Base-by-base conservation (phyloP, 202 grass and related monocot genomes). In the Setaria italica region DNA sequence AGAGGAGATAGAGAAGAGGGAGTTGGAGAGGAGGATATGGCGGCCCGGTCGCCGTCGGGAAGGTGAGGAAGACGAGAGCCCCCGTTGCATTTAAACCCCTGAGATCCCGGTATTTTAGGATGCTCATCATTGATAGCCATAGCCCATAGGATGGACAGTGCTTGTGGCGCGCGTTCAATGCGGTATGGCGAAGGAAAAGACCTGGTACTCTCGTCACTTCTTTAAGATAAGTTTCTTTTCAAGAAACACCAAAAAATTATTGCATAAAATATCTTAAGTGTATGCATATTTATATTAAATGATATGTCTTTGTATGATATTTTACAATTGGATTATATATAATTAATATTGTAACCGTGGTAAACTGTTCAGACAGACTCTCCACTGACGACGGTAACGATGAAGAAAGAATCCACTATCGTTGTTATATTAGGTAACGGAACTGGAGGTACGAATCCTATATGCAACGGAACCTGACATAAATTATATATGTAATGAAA, bases 11-110 rank as follows among this genome's bases (percentile, higher is more conserved):
- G 57, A 7, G 78, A 70, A 14, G 70, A 77, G 34, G 67, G 21
- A 77, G 62, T 42, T 59, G 77, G 12, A 37, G 47, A 80, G 87
- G 67, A 67, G 84, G 67, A 77, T 85, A 80, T 74, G 90, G 83
- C 79, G 80, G 90, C 90, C 68, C 68, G 33, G 83, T 92, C 90
- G 87, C 87, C 86, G 87, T 88, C 86, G 83, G 87, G 82, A 76
- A 64, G 87, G 81, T 91, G 85, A 82, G 81, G 87, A 78, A 78
- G 56, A 42, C 32, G 80, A 72, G 79, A 63, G 70, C 65, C 32
- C 29, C 2, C n/a, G 32, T 85, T 91, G 41, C 85, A 88, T 82
- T 85, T 88, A 88, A 91, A 46, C 82, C 89, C 89, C 82, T 88
- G 46, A 64, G 1, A 60, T 90, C 81, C 63, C 63, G 10, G 5